phyloP scores from a whole-genome alignment of 345 rosid genomes.

The Moringa oleifera region DNA sequence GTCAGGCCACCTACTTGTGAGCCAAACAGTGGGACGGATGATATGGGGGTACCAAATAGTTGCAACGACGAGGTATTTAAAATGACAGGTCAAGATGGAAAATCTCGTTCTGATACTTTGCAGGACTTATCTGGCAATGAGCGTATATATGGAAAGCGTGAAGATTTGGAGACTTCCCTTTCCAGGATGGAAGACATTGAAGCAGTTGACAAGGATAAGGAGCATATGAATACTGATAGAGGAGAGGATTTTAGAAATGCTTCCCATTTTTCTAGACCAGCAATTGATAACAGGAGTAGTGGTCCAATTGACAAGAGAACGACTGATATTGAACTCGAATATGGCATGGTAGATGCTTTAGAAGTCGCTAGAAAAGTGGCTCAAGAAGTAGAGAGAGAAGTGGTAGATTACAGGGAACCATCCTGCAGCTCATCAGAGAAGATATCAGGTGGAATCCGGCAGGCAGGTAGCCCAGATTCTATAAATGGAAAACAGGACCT shows the following conservation, averaged over 20 bases:
- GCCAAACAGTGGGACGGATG: constrained; percentile 22
- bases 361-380: constrained; percentile 93
- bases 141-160: constrained; percentile 23
- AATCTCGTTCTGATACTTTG: constrained; percentile 31
- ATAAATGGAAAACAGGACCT: constrained; percentile 26
- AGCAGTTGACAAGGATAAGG: constrained; percentile 32
- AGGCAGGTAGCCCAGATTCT: constrained; percentile 46
- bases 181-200: constrained; percentile 34
- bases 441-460: constrained; percentile 36
- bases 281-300: constrained; percentile 27
- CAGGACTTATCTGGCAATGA: constrained; percentile 37
- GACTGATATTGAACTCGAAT: constrained; percentile 56
- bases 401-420: constrained; percentile 53
- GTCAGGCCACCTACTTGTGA: constrained; percentile 26
- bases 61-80: constrained; percentile 18
- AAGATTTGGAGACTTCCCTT: constrained; percentile 21
- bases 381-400: constrained; percentile 87
- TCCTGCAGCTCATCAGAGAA: constrained; percentile 61
- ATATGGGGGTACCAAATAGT: constrained; percentile 23
- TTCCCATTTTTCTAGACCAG: constrained; percentile 32
- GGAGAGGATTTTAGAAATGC: constrained; percentile 33
- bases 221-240: constrained; percentile 26
- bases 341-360: constrained; percentile 83
- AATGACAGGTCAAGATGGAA: constrained; percentile 23
- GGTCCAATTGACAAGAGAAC: constrained; percentile 36